Evolutionary conservation across 768 basidiomycete species (phyloP).

Genomic region (Mycena chlorophos): DNA sequence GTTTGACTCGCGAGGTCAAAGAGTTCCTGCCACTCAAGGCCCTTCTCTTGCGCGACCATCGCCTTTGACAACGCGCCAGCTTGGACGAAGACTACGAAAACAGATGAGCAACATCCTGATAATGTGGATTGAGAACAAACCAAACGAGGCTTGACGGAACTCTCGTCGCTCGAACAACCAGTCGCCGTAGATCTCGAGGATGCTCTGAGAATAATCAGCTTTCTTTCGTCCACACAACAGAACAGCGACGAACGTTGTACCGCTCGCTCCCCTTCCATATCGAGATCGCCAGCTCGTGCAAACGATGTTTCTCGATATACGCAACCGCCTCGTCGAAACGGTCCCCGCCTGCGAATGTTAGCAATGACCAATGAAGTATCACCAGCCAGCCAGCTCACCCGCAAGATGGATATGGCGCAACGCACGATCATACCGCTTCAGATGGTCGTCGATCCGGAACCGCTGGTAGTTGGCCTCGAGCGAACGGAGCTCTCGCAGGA

Average conservation of each 20-base stretch:
- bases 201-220: constrained; percentile 51
- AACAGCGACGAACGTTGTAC: constrained; percentile 50
- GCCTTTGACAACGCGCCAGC: constrained; percentile 68
- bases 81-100: constrained; percentile 73
- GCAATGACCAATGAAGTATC: not conserved
- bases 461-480: constrained; percentile 80
- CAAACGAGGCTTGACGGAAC: constrained; percentile 79
- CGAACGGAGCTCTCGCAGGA: constrained; percentile 85
- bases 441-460: constrained; percentile 91
- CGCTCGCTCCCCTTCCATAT: constrained; percentile 72
- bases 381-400: constrained; percentile 42
- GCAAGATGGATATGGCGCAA: constrained; percentile 71
- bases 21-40: constrained; percentile 87
- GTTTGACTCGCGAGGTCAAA: constrained; percentile 74
- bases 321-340: constrained; percentile 77
- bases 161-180: constrained; percentile 86
- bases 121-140: constrained; percentile 40
- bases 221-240: not conserved
- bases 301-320: constrained; percentile 76
- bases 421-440: constrained; percentile 74
- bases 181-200: constrained; percentile 78
- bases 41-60: constrained; percentile 85
- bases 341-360: constrained; percentile 43
- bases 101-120: constrained; percentile 10
- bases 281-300: constrained; percentile 71